These are phyloP conservation scores for Monilinia aucupariae DNA, from an alignment of 2,329 filamentous ascomycete genomes.

Conservation along the genomic window DNA sequence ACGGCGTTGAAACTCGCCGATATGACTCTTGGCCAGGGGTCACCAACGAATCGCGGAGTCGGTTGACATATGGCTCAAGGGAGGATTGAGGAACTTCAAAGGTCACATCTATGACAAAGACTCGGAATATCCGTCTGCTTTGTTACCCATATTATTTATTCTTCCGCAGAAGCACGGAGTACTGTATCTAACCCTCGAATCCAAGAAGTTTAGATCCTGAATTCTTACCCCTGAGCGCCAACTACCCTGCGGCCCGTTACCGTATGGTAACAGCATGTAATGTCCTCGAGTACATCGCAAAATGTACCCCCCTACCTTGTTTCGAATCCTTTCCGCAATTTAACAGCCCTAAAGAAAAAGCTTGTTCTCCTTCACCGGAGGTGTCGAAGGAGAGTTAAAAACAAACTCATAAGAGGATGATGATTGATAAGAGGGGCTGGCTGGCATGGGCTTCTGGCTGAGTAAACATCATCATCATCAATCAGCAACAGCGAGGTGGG, in stretches of 20 bases:
- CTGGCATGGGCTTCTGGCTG: background rate
- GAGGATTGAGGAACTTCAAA: background rate
- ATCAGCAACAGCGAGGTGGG: background rate
- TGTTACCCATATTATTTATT: background rate
- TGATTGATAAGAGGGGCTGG: background rate
- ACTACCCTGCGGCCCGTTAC: background rate
- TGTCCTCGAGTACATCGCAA: background rate
- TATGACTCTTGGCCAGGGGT: background rate
- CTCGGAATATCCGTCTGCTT: background rate
- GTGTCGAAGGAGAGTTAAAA: background rate
- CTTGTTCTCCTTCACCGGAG: background rate
- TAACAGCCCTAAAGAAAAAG: background rate
- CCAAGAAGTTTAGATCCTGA: too few relatives aligned
- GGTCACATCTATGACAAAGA: background rate
- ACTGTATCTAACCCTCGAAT: background rate
- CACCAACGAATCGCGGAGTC: background rate
- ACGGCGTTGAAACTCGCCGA: background rate
- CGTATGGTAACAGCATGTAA: background rate
- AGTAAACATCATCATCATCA: constrained; percentile 7
- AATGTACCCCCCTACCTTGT: background rate
- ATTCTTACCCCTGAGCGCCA: background rate
- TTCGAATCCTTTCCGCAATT: background rate
- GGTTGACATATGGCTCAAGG: background rate
- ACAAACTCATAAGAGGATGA: background rate
- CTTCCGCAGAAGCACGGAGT: background rate